phyloP scores from a whole-genome alignment of 106 monocot species.

The Dendrobium officinale region DNA sequence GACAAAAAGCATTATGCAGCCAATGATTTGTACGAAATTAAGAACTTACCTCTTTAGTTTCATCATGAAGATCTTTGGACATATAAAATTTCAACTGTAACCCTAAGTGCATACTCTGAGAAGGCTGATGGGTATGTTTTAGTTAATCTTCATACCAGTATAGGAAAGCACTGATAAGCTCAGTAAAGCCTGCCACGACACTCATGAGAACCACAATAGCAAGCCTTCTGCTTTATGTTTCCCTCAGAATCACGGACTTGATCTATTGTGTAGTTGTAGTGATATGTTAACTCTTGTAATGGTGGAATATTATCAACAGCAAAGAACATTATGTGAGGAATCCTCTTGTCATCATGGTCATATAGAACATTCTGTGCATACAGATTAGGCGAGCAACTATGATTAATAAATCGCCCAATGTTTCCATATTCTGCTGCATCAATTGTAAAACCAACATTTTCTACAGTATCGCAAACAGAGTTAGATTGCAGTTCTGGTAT shows the following conservation, averaged over 20 bases:
- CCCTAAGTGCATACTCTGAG: background rate
- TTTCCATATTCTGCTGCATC: constrained; percentile 80
- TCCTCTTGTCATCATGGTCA: constrained; percentile 78
- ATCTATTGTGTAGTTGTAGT: constrained; percentile 69
- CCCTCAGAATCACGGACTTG: constrained; percentile 59
- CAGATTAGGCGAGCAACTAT: constrained; percentile 90
- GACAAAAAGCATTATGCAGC: no score
- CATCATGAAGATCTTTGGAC: no score
- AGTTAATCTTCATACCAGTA: background rate
- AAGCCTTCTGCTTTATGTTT: constrained; percentile 56
- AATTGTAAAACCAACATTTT: constrained; percentile 59
- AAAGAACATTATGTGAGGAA: constrained; percentile 89
- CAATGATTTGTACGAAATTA: background rate
- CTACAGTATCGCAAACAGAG: constrained; percentile 14
- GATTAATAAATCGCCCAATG: constrained; percentile 88
- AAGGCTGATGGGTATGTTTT: background rate
- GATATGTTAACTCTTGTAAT: constrained; percentile 73
- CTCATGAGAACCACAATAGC: constrained; percentile 60
- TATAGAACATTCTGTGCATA: constrained; percentile 88
- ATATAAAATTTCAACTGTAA: background rate
- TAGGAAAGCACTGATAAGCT: background rate
- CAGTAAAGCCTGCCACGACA: constrained; percentile 70
- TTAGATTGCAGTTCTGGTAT: constrained; percentile 36
- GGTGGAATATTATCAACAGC: constrained; percentile 88
- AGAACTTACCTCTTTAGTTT: background rate